Evolutionary conservation across 148 eudicot genomes (phyloP).

Genomic region (Arbutus unedo): DNA sequence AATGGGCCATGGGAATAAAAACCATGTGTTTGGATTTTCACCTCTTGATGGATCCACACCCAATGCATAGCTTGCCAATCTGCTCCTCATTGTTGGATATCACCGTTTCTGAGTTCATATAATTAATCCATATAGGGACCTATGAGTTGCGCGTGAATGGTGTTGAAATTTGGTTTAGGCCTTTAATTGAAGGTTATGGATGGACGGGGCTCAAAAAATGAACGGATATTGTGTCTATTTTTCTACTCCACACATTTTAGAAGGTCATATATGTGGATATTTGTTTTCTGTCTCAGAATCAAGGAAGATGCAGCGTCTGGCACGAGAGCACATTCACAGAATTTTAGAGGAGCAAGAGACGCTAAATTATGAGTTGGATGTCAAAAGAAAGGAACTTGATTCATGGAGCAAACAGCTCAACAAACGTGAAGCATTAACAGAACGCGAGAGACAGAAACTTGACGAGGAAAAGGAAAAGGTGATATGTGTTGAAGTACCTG

Average conservation of each 20-base stretch:
- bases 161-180: neutral
- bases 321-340: conserved; percentile 53
- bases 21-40: neutral
- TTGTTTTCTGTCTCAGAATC: conserved; percentile 43
- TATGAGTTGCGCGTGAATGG: neutral
- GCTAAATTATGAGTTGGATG: conserved; percentile 61
- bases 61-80: neutral
- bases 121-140: neutral
- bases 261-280: neutral
- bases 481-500: neutral
- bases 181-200: neutral
- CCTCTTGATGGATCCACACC: neutral
- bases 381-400: conserved; percentile 54
- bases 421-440: conserved; percentile 69
- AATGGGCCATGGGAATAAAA: neutral
- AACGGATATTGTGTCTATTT: neutral
- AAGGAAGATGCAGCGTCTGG: conserved; percentile 63
- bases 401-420: conserved; percentile 59
- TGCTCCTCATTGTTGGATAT: neutral
- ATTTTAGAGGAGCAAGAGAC: conserved; percentile 68
- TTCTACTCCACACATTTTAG: neutral
- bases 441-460: conserved; percentile 71
- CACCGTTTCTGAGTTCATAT: neutral
- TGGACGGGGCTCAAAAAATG: neutral
- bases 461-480: conserved; percentile 88